A percentile compares a stretch with the other conserved stretches of the same genome.
Evolutionary conservation across 2,329 filamentous ascomycete species (phyloP).

Genomic region (Thyridium curvatum): DNA sequence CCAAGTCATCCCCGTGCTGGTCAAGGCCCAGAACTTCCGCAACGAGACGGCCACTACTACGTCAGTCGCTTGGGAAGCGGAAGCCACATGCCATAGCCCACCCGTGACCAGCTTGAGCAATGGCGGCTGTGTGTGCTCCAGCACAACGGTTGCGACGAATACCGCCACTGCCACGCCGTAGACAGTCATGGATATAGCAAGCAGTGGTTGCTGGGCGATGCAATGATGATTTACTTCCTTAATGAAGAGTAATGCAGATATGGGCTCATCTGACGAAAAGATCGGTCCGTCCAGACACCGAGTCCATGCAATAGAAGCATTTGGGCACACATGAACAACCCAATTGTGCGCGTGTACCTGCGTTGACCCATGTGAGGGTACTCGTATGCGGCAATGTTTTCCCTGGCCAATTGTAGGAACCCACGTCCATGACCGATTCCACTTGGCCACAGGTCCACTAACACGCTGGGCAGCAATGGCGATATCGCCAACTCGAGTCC

Average conservation of each 20-base stretch:
- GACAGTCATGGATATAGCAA: too few species aligned
- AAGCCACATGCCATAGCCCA: constrained; percentile 36
- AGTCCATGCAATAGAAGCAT: too few species aligned
- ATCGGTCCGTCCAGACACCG: too few species aligned
- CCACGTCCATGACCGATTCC: neutral
- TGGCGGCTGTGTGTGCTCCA: constrained; percentile 35
- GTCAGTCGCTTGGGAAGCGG: constrained; percentile 25
- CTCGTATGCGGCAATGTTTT: too few species aligned
- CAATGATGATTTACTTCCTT: too few species aligned
- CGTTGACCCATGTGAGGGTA: too few species aligned
- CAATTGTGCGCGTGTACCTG: too few species aligned
- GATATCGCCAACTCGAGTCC: neutral
- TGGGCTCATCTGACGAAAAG: too few species aligned
- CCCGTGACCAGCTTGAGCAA: constrained; percentile 35
- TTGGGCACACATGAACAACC: too few species aligned
- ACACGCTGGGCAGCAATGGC: constrained; percentile 1
- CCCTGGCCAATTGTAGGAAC: neutral
- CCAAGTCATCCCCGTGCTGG: constrained; percentile 60
- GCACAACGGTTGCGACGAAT: neutral
- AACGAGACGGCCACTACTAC: constrained; percentile 21
- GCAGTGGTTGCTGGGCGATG: too few species aligned
- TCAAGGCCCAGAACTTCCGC: constrained; percentile 46
- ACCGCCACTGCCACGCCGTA: too few species aligned
- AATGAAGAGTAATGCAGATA: too few species aligned
- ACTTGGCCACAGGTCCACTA: neutral